These are phyloP conservation scores for Claviceps capensis DNA, from an alignment of 2,329 filamentous ascomycete genomes.

Conservation along the genomic window DNA sequence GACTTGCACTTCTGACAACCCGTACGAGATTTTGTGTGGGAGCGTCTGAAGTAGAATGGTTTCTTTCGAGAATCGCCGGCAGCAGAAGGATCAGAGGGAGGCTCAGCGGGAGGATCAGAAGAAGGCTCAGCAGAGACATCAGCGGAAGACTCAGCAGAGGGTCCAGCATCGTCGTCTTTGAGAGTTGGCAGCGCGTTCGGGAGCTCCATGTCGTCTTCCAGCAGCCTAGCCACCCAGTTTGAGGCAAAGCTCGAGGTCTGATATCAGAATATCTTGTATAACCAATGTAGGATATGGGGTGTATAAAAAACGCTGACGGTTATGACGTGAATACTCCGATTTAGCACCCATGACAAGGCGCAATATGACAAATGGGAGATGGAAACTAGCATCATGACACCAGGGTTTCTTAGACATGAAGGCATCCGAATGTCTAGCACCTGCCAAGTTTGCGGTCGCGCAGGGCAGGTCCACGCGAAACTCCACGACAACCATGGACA, in stretches of 20 bases:
- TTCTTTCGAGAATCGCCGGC: background rate
- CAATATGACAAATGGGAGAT: background rate
- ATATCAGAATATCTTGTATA: no score
- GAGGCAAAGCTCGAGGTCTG: no score
- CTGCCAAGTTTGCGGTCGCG: background rate
- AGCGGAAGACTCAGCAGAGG: background rate
- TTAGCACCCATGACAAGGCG: background rate
- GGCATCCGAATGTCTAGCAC: background rate
- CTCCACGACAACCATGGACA: background rate
- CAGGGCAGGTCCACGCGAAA: background rate
- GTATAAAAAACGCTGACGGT: no score
- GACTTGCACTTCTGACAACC: constrained; percentile 42
- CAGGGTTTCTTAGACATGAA: background rate
- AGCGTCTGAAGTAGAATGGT: constrained; percentile 31
- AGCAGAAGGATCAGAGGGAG: background rate
- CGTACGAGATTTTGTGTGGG: constrained; percentile 40
- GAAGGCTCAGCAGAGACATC: background rate
- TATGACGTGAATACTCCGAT: no score
- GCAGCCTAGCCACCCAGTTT: no score
- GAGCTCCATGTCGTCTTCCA: background rate
- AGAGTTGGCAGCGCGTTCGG: background rate
- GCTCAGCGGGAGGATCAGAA: background rate
- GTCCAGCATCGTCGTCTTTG: background rate
- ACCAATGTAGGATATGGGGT: no score
- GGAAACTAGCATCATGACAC: background rate